Percentiles rank a stretch among this genome's conserved stretches.
Conservation (phyloP, 2,329 filamentous ascomycete genomes). For the Hypoxylon sp. region DNA sequence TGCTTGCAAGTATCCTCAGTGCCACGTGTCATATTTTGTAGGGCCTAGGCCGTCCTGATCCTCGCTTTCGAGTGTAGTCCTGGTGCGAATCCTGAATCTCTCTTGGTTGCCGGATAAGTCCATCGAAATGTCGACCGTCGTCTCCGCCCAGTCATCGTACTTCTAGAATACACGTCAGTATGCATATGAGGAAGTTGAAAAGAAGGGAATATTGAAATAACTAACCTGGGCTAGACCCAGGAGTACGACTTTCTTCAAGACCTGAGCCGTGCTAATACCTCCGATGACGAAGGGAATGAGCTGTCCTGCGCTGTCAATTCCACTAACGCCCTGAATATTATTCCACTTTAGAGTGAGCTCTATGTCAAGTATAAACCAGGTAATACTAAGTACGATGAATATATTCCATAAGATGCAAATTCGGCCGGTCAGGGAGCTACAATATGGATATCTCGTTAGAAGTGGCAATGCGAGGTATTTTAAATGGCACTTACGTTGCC, state of each 20-base stretch:
- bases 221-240: slow-evolving; percentile 21
- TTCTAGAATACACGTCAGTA: slow-evolving; percentile 14
- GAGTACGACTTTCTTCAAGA: slow-evolving; percentile 20
- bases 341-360: slow-evolving; percentile 31
- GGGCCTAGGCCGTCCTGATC: background rate
- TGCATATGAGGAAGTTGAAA: background rate
- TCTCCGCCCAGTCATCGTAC: slow-evolving; percentile 23
- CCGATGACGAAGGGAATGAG: slow-evolving; percentile 30
- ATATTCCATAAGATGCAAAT: slow-evolving; percentile 21
- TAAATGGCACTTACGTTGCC: slow-evolving; percentile 7
- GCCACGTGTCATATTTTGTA: background rate
- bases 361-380: slow-evolving; percentile 31
- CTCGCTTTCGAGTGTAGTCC: slow-evolving; percentile 6
- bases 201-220: background rate
- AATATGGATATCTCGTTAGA: slow-evolving; percentile 2
- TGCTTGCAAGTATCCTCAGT: background rate
- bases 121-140: slow-evolving; percentile 13
- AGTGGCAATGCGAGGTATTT: background rate
- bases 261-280: slow-evolving; percentile 14
- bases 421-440: slow-evolving; percentile 2
- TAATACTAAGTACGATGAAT: slow-evolving; percentile 15
- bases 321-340: slow-evolving; percentile 13
- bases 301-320: slow-evolving; percentile 22
- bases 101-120: slow-evolving; percentile 9
- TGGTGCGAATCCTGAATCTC: slow-evolving; percentile 11